Base-by-base conservation (phyloP, 2,329 filamentous ascomycete genomes). In the Xylariaceae sp. region DNA sequence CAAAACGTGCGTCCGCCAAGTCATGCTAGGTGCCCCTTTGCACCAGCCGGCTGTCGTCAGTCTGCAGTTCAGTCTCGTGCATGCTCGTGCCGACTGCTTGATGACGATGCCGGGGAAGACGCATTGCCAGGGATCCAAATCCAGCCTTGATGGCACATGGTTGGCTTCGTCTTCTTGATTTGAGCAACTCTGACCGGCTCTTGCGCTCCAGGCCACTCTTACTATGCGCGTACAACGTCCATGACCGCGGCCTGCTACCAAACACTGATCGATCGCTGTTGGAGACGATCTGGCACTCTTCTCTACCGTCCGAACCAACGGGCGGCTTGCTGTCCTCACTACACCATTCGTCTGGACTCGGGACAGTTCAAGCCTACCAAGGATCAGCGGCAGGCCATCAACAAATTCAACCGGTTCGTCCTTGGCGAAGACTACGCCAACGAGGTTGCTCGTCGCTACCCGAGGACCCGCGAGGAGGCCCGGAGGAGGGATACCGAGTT, bases 321-420 rank as follows among this genome's bases (percentile, higher is more conserved):
- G 38, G 70, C 78, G 36, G 84, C 87, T 41, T 98, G 92, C 52
- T 98, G 92, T 57, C 88, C 89, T 28, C 88, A 95, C 53, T 96
- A 90, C 56, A 88, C 83, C 1, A 79, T 92, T 34, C 77, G 83
- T 29, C 66, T 89, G 14, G 81, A 86, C 48, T 75, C 77, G 16
- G 57, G 64, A 29, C 61, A 68, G 24, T 84, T 83, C 59, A 77
- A 73, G 44, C 67, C 83, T 5, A 71, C 75, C 18, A 77, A 75
- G 54, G 79, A 86, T 49, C 86, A 92, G 50, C 70, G 85, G 23
- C 81, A 88, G 52, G 70, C 80, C 1, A 58, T 87, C 45, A 87
- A 90, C 56, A 74, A 80, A 27, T 90, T 89, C 68, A 84, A 85
- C 52, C 75, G 67, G 41, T 73, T 74, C 57, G 67, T 90, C 23